Percentiles rank a stretch among this genome's conserved stretches.
Conservation (phyloP, 2,329 filamentous ascomycete species). For the Stachybotrys elegans region DNA sequence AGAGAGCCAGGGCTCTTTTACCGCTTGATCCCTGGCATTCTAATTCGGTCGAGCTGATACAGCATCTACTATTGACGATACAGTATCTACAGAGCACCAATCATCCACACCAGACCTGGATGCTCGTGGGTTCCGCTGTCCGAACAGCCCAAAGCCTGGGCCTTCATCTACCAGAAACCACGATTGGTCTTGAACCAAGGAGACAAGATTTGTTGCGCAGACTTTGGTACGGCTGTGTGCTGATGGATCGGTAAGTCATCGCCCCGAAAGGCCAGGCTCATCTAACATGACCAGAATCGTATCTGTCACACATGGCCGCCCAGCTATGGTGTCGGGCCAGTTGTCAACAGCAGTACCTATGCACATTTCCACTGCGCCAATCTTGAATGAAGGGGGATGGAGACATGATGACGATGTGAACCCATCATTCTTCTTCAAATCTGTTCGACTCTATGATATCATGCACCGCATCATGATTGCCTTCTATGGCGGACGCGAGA, state of each 20-base stretch:
- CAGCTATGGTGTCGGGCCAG: conserved; percentile 26
- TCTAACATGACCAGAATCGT: conserved; percentile 22
- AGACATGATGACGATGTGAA: conserved; percentile 6
- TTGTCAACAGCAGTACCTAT: conserved; percentile 21
- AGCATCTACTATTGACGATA: conserved; percentile 40
- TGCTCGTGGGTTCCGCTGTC: conserved; percentile 39
- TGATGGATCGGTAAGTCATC: conserved; percentile 30
- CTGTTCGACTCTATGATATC: conserved; percentile 31
- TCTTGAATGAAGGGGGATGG: no score
- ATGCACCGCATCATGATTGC: conserved; percentile 27
- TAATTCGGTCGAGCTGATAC: conserved; percentile 37
- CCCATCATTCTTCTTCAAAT: conserved; percentile 27
- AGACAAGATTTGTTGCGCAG: conserved; percentile 22
- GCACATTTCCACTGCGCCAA: no score
- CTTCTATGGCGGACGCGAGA: no score
- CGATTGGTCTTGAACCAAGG: conserved; percentile 14
- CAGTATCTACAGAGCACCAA: conserved; percentile 45
- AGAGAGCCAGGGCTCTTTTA: conserved; percentile 34
- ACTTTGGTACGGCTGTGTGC: conserved; percentile 31
- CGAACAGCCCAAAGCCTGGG: conserved; percentile 42
- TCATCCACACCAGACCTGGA: conserved; percentile 43
- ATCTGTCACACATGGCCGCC: conserved; percentile 27
- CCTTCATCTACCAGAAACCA: conserved; percentile 35
- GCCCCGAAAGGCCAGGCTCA: rapidly evolving
- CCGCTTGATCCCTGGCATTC: conserved; percentile 36